Evolutionary conservation across 176 grass and related monocot species (phyloP), one percentile per base, ranked within the genome.

Genomic region (Calamus simplicifolius): DNA sequence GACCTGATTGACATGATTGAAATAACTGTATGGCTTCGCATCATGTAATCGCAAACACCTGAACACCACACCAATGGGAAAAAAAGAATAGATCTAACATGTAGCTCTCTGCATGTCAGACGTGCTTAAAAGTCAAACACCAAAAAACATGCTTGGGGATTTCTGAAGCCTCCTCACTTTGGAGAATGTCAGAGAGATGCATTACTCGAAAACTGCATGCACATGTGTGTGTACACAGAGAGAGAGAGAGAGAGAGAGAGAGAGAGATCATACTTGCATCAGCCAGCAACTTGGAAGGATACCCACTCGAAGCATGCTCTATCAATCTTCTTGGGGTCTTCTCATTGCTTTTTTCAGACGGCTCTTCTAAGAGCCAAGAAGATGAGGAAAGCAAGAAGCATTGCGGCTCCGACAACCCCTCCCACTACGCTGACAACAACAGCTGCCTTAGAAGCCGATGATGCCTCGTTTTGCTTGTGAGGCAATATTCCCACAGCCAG

Each of bases 401-500:
- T 58, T n/a, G 73, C 63, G 5, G 68, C 69, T 5, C 75, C 67
- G 29, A 85, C 16, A 16, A 66, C 30, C 25, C 78, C 84, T 70
- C 53, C 62, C 0, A 73, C 81, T 17, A 88, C 43, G 62, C 87
- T 73, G 48, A 61, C 25, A 14, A 81, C 57, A 30, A 76, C n/a
- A 18, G 66, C 62, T 0, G 63, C 56, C 0, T 81, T 84, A 14
- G 19, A 10, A 18, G 17, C 56, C 23, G 52, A 29, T 57, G 28
- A 29, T 57, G 28, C 77, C 67, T 64, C 85, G 57, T 4, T 59
- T 30, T 65, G 50, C 16, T 91, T 77, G 53, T 71, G 61, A 5
- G 81, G 69, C 28, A 73, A 29, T 64, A 98, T 88, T 38, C 93
- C 93, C 30, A 85, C 93, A 31, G 93, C 93, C 75, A 98, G 48